Conservation (phyloP, 2,329 filamentous ascomycete genomes). For the Xylaria sp. region DNA sequence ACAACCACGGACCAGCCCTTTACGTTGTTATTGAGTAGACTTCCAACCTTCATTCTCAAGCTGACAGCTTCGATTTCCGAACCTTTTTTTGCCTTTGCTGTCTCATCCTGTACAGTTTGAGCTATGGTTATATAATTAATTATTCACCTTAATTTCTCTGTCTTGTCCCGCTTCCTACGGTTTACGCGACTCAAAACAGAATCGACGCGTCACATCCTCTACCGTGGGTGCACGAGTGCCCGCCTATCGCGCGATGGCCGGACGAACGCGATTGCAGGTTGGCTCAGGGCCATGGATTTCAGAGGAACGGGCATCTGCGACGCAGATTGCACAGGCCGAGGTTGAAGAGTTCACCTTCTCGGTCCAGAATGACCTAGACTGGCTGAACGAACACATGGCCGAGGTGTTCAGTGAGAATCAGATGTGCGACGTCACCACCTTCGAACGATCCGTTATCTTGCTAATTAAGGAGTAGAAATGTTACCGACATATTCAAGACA, state of each 20-base stretch:
- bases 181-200: slow-evolving; percentile 38
- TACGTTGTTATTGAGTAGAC: slow-evolving; percentile 25
- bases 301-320: slow-evolving; percentile 82
- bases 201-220: slow-evolving; percentile 42
- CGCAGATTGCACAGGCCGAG: slow-evolving; percentile 81
- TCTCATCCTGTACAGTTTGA: slow-evolving; percentile 22
- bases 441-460: slow-evolving; percentile 23
- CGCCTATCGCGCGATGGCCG: slow-evolving; percentile 48
- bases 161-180: not conserved
- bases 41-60: slow-evolving; percentile 15
- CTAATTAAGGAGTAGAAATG: slow-evolving; percentile 70
- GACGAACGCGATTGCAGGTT: slow-evolving; percentile 70
- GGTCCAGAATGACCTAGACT: slow-evolving; percentile 93
- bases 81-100: slow-evolving; percentile 20
- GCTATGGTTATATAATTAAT: slow-evolving; percentile 43
- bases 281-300: slow-evolving; percentile 88
- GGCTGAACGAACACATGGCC: slow-evolving; percentile 98
- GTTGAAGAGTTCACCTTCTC: slow-evolving; percentile 94
- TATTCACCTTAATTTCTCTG: slow-evolving; percentile 5
- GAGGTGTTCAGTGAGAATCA: slow-evolving; percentile 90
- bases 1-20: slow-evolving; percentile 29
- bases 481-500: slow-evolving; percentile 96
- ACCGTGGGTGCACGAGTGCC: slow-evolving; percentile 8
- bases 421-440: slow-evolving; percentile 70
- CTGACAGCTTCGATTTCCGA: slow-evolving; percentile 23